A percentile compares a stretch with the other conserved stretches of the same genome.
phyloP scores from a whole-genome alignment of 176 grass and related monocot species.

The Aegilops bicornis region DNA sequence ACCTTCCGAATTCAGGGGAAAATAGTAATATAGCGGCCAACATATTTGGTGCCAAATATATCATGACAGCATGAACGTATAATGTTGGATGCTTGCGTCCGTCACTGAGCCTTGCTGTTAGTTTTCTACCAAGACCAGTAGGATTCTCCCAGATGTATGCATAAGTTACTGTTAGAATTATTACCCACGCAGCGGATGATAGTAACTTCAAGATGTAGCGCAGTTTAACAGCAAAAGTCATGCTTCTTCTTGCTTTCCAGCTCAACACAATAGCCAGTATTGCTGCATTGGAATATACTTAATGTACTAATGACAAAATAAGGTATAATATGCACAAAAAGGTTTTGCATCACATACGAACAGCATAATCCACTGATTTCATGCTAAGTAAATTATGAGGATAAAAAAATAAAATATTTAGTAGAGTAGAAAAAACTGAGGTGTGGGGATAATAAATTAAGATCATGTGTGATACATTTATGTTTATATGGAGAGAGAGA shows the following conservation, averaged over 20 bases:
- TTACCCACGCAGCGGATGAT: slow-evolving; percentile 75
- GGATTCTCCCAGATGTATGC: slow-evolving; percentile 79
- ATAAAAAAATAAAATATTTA: too few species aligned
- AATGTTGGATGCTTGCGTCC: slow-evolving; percentile 63
- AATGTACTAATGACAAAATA: neutral
- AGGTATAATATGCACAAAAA: neutral
- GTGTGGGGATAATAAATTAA: too few species aligned
- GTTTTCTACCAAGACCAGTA: slow-evolving; percentile 69
- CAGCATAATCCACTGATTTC: slow-evolving; percentile 42
- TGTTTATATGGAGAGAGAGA: too few species aligned
- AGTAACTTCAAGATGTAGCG: slow-evolving; percentile 84
- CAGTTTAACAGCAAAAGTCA: slow-evolving; percentile 83
- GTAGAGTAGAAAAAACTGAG: too few species aligned
- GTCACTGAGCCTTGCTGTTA: slow-evolving; percentile 86
- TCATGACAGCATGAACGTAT: slow-evolving; percentile 69
- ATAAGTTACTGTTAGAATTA: slow-evolving; percentile 86
- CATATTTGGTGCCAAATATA: slow-evolving; percentile 80
- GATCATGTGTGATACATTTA: too few species aligned
- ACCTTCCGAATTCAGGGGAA: slow-evolving; percentile 62
- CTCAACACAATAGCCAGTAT: slow-evolving; percentile 70
- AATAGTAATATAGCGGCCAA: slow-evolving; percentile 63
- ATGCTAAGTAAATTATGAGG: slow-evolving; percentile 5
- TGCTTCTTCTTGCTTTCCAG: slow-evolving; percentile 97
- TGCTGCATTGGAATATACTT: slow-evolving; percentile 53
- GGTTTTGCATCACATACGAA: too few species aligned